Evolutionary conservation across 805 yeast genomes (phyloP), one percentile per base, ranked within the genome.

Genomic region (Wickerhamiella sorbophila): DNA sequence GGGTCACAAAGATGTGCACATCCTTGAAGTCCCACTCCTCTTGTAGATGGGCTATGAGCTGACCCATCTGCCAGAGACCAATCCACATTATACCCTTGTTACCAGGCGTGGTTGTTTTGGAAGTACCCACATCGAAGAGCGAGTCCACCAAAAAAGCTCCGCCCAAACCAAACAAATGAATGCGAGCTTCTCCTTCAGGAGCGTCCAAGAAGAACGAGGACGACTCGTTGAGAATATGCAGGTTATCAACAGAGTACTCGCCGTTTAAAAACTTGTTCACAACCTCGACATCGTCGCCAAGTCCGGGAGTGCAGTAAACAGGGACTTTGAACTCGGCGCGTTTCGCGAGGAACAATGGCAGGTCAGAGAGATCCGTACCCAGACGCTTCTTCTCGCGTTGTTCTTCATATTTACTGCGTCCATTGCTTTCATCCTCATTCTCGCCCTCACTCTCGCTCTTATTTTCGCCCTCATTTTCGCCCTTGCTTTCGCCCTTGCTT

Each of bases 281-380:
- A 18, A 82, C 82, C 3, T 69, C 54, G 1, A 83, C 74, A 55
- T 81, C 93, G 55, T 81, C 93, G 43, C 77, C 66, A 57, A 79
- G 77, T 0, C 91, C 91, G 51, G 72, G 77, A n/a, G 78, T 73
- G 3, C 87, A 74, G 61, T 81, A 82, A 1, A 82, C 83, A 0
- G 93, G 91, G 2, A 69, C 72, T 32, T 59, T 59, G 50, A 71
- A 65, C 45, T 37, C 48, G 39, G 55, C 52, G 36, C 60, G 60
- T 8, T 71, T 81, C 42, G 53, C 51, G 6, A 76, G 50, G 42
- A 70, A 74, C 38, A 62, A 57, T 34, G 70, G 63, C 36, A 77
- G 58, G 49, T 77, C 80, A 18, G 78, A 71, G 14, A 77, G 62
- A 32, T 48, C 42, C 55, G 49, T 36, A 58, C 60, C 56, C 62